A percentile compares a stretch with the other conserved stretches of the same genome.
phyloP scores from a whole-genome alignment of 805 yeast genomes.

The Saccharomycopsis sp. region DNA sequence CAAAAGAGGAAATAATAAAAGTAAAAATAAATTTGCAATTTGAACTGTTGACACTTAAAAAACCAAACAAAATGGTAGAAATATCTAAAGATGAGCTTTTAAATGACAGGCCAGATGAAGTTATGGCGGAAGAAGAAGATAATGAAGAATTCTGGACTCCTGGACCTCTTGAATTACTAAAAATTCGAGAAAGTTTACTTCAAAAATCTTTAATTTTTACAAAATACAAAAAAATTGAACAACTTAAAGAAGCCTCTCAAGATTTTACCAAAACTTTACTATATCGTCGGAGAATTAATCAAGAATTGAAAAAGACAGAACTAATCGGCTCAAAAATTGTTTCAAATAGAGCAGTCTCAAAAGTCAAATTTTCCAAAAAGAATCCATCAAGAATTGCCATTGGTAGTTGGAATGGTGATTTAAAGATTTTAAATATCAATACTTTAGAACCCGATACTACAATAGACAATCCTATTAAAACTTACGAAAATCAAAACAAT shows the following conservation, averaged over 20 bases:
- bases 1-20: too few species aligned
- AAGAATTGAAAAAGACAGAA: slow-evolving; percentile 25
- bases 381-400: slow-evolving; percentile 36
- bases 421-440: slow-evolving; percentile 37
- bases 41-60: too few species aligned
- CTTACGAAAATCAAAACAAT: slow-evolving; percentile 33
- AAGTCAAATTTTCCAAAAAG: slow-evolving; percentile 34
- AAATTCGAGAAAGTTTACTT: slow-evolving; percentile 44
- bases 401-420: slow-evolving; percentile 79
- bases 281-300: slow-evolving; percentile 34
- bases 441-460: slow-evolving; percentile 26
- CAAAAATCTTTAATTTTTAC: slow-evolving; percentile 40
- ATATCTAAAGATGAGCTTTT: too few species aligned
- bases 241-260: slow-evolving; percentile 24
- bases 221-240: slow-evolving; percentile 28
- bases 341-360: slow-evolving; percentile 59
- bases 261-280: slow-evolving; percentile 35
- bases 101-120: slow-evolving; percentile 20
- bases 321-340: slow-evolving; percentile 61
- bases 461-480: slow-evolving; percentile 19
- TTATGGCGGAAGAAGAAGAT: slow-evolving; percentile 36
- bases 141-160: slow-evolving; percentile 85
- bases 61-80: too few species aligned
- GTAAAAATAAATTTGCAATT: too few species aligned
- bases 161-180: slow-evolving; percentile 44